Conservation (phyloP, 345 rosid species). For the Rhodamnia rubescens region DNA sequence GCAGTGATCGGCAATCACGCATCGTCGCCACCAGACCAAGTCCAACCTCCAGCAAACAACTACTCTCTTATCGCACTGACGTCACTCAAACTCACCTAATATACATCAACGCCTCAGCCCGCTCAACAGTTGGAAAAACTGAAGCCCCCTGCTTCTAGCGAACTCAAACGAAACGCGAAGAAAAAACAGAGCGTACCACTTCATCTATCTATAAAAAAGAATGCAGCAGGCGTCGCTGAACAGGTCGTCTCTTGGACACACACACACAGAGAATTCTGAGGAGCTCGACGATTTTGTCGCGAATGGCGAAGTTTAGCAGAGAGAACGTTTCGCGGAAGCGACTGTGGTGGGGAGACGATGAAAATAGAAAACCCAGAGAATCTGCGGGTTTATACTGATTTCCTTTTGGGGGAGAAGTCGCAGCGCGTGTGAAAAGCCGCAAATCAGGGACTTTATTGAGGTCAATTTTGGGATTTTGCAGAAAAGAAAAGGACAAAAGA, state of each 20-base stretch:
- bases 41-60: background rate
- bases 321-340: background rate
- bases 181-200: background rate
- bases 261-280: background rate
- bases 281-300: background rate
- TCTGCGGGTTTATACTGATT: background rate
- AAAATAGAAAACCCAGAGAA: background rate
- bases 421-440: background rate
- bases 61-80: background rate
- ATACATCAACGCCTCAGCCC: background rate
- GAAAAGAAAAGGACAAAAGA: too few species aligned
- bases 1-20: background rate
- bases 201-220: background rate
- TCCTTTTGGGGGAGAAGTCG: background rate
- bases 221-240: background rate
- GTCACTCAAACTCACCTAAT: background rate
- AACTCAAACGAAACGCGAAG: background rate
- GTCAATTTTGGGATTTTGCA: background rate
- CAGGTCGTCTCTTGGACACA: background rate
- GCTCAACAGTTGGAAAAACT: background rate
- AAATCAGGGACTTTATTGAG: background rate
- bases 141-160: background rate
- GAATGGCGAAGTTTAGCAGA: background rate
- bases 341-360: background rate
- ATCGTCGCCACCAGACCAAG: background rate